phyloP scores from a whole-genome alignment of 2,329 filamentous ascomycete genomes.

The Colletotrichum endophyticum region DNA sequence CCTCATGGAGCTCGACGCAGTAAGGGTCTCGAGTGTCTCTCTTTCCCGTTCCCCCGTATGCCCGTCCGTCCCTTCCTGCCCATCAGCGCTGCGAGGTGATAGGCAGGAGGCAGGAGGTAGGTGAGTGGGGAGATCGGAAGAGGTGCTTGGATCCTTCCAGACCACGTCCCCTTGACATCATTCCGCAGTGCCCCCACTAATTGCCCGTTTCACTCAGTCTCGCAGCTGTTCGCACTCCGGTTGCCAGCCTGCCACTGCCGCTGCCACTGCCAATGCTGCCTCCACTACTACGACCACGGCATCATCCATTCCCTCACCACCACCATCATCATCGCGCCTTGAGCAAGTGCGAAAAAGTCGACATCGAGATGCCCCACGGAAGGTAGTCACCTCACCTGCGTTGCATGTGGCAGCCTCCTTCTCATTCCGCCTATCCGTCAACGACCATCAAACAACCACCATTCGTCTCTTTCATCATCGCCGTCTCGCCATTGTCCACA shows the following conservation, averaged over 20 bases:
- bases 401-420: not conserved
- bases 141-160: not conserved
- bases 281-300: not conserved
- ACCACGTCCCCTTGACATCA: slow-evolving; percentile 13
- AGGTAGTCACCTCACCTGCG: not conserved
- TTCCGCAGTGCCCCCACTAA: not conserved
- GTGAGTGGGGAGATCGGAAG: not conserved
- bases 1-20: not conserved
- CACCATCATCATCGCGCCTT: not conserved
- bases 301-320: not conserved
- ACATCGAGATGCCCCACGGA: slow-evolving; percentile 8
- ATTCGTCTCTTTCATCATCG: not conserved
- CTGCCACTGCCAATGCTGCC: not conserved
- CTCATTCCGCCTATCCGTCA: not conserved
- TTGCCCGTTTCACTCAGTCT: not conserved
- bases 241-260: not conserved
- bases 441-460: not conserved
- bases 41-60: not conserved
- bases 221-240: not conserved
- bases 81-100: not conserved
- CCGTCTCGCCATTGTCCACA: not conserved
- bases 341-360: not conserved
- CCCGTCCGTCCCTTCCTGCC: not conserved
- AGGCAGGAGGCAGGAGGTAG: not conserved
- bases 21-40: slow-evolving; percentile 7